Base-by-base conservation (phyloP, 1,284 basidiomycete genomes). In the Ceratobasidium sp. region DNA sequence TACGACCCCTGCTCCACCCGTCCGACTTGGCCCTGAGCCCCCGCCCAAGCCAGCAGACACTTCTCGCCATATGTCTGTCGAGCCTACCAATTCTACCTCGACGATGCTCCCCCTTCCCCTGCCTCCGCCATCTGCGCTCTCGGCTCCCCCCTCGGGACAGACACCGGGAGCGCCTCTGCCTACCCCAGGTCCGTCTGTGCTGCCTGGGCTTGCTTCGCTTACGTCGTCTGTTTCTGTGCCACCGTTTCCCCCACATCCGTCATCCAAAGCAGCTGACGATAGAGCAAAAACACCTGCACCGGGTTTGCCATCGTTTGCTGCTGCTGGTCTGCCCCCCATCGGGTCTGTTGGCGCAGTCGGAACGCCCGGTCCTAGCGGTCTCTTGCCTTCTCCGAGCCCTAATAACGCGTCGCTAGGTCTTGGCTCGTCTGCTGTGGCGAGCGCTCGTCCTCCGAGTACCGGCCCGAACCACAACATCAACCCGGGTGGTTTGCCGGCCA, bases 271-370 rank as follows among this genome's bases (percentile, higher is more conserved):
- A n/a, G 40, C 52, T 26, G 71, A 74, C 26, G 71, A 74, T 38
- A 59, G 71, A 17, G 71, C 59, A 42, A 74, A 74, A 74, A 64
- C 71, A 74, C 71, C 71, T 17, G 69, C 23, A 17, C 69, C 56
- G n/a, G 57, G 17, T 15, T 42, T 62, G 54, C 42, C 69, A 10
- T 26, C 69, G 42, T 73, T 73, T 50, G 68, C 17, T 13, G 12
- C 56, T 2, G 61, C 17, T 64, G 54, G 54, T 46, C 61, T 74
- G 44, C 71, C 71, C 3, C 59, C 71, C n/a, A 64, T 65, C 46
- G 42, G 28, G 33, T 73, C 69, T 20, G 68, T 70, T 13, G 23
- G 15, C 50, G 26, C 52, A 12, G 15, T 48, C 56, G 56, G 52
- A 40, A 50, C 46, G 17, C 65, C 46, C 33, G 65, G 65, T 20